These are phyloP conservation scores for Aspergillus oerlinghausenensis DNA, from an alignment of 2,329 filamentous ascomycete genomes.

Conservation along the genomic window DNA sequence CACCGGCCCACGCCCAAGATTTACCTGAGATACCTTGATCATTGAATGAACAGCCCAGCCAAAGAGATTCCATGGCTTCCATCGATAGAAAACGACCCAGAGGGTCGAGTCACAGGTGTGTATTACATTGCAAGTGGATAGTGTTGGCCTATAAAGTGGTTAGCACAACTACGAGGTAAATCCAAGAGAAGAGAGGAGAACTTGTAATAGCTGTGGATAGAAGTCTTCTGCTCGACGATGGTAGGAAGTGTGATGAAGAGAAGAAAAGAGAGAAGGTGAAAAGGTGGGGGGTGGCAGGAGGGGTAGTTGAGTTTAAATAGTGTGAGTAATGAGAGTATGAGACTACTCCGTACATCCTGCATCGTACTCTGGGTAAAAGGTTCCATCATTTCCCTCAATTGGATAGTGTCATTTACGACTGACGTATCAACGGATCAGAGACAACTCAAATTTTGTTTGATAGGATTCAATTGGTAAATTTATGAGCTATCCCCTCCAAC, in stretches of 20 bases:
- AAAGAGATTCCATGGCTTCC: slow-evolving; percentile 39
- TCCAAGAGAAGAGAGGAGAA: slow-evolving; percentile 11
- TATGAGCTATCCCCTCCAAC: background rate
- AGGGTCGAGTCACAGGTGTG: slow-evolving; percentile 9
- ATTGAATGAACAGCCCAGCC: slow-evolving; percentile 36
- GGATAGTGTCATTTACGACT: background rate
- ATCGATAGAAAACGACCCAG: slow-evolving; percentile 12
- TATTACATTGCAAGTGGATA: slow-evolving; percentile 20
- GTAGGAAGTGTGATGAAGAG: slow-evolving; percentile 5
- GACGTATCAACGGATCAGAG: background rate
- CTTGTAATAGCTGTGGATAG: slow-evolving; percentile 10
- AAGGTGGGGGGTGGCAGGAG: slow-evolving; percentile 15
- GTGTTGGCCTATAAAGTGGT: slow-evolving; percentile 7
- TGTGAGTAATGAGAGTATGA: too few species aligned
- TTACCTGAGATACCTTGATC: slow-evolving; percentile 49
- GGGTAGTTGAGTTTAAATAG: slow-evolving; percentile 39
- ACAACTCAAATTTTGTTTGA: background rate
- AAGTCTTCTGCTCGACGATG: background rate
- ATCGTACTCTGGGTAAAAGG: background rate
- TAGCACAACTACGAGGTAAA: slow-evolving; percentile 3
- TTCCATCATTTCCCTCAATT: background rate
- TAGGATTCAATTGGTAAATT: background rate
- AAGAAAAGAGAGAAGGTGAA: slow-evolving; percentile 5
- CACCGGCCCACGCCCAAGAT: slow-evolving; percentile 62
- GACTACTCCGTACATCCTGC: too few species aligned